A percentile compares a stretch with the other conserved stretches of the same genome.
phyloP scores from a whole-genome alignment of 257 asterid species.

The Plantago ovata region DNA sequence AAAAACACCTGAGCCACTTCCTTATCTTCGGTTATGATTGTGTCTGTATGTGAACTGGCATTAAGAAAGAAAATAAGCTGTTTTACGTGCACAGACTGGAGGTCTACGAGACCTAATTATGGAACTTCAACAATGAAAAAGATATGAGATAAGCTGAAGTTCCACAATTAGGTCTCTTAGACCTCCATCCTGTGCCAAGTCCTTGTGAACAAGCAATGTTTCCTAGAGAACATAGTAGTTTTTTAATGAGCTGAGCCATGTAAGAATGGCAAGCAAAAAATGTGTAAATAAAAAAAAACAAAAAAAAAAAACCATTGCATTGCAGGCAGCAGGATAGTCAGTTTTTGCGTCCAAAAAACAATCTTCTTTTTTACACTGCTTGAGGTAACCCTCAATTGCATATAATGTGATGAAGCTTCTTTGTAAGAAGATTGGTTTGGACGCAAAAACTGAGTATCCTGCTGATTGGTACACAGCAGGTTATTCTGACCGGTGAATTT shows the following conservation, averaged over 20 bases:
- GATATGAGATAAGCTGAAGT: constrained; percentile 52
- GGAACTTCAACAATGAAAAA: too few species aligned
- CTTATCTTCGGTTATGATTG: constrained; percentile 72
- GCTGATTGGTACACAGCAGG: too few species aligned
- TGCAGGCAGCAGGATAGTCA: constrained; percentile 91
- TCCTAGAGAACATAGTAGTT: constrained; percentile 36
- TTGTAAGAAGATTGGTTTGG: too few species aligned
- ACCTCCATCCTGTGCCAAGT: constrained; percentile 39
- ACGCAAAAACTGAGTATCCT: too few species aligned
- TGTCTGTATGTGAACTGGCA: constrained; percentile 87
- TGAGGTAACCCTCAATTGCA: too few species aligned
- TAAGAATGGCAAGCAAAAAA: not conserved
- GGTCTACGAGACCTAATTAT: too few species aligned
- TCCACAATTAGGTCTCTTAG: constrained; percentile 54
- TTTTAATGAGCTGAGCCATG: constrained; percentile 1
- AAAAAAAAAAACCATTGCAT: constrained; percentile 61
- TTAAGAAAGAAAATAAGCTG: constrained; percentile 18
- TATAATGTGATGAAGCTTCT: too few species aligned
- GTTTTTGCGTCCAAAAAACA: constrained; percentile 68
- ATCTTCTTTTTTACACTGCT: too few species aligned
- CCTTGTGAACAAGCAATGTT: constrained; percentile 80
- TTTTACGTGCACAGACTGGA: not conserved
- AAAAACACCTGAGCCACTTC: constrained; percentile 74
- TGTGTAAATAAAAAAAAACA: too few species aligned
- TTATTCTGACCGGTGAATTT: too few species aligned